These are phyloP conservation scores for Ceratobasidium sp. DNA, from an alignment of 1,284 basidiomycete genomes.

Conservation along the genomic window DNA sequence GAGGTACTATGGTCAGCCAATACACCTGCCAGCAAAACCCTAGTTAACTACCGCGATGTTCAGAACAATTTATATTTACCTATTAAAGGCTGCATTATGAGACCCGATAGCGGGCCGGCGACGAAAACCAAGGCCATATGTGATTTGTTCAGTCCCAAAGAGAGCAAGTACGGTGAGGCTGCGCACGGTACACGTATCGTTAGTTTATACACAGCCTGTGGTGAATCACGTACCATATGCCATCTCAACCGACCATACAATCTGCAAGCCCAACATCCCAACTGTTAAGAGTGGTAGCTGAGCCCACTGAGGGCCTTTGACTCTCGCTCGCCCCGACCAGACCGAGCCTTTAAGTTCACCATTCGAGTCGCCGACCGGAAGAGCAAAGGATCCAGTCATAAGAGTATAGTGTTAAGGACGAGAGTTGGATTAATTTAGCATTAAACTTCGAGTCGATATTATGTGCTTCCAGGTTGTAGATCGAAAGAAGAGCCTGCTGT, in stretches of 20 bases:
- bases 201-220: conserved; percentile 39
- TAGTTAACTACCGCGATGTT: conserved; percentile 13
- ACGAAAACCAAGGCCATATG: conserved; percentile 93
- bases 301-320: conserved; percentile 73
- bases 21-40: conserved; percentile 64
- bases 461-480: not conserved
- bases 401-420: not conserved
- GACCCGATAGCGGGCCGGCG: conserved; percentile 92
- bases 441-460: not conserved
- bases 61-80: conserved; percentile 59
- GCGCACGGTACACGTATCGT: conserved; percentile 8
- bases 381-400: conserved; percentile 66
- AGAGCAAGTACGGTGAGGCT: conserved; percentile 93
- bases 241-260: conserved; percentile 94
- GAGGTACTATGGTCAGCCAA: conserved; percentile 92
- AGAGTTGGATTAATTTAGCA: conserved; percentile 1
- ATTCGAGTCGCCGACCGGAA: conserved; percentile 61
- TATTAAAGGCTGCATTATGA: conserved; percentile 93
- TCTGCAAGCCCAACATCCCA: conserved; percentile 84
- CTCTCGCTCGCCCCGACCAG: conserved; percentile 69
- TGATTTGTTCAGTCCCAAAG: conserved; percentile 90
- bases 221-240: conserved; percentile 75
- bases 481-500: conserved; percentile 21
- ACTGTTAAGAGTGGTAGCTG: conserved; percentile 81
- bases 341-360: conserved; percentile 59